phyloP scores from a whole-genome alignment of 1,139 yeast genomes.

The Saccharomyces hybrid region DNA sequence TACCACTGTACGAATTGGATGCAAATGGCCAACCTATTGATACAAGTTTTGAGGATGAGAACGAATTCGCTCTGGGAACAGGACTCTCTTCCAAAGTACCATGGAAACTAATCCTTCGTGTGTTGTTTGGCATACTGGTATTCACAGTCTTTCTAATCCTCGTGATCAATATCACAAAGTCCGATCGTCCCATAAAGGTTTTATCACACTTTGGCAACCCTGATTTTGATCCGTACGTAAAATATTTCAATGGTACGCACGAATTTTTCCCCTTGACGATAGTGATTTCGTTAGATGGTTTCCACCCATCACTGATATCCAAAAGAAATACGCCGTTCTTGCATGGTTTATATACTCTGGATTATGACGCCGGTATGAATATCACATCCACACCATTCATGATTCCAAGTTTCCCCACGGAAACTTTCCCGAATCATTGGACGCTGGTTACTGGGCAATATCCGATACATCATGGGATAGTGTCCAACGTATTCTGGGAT shows the following conservation, averaged over 20 bases:
- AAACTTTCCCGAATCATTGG: slow-evolving; percentile 91
- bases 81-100: not conserved
- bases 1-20: slow-evolving; percentile 26
- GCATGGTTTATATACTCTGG: not conserved
- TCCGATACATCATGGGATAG: slow-evolving; percentile 81
- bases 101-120: not conserved
- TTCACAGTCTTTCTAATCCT: not conserved
- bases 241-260: slow-evolving; percentile 19
- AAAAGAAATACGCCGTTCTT: slow-evolving; percentile 3
- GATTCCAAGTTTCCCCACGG: slow-evolving; percentile 81
- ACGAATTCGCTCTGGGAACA: not conserved
- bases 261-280: slow-evolving; percentile 3
- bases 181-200: slow-evolving; percentile 6
- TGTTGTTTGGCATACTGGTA: not conserved
- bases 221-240: slow-evolving; percentile 24
- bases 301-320: slow-evolving; percentile 2
- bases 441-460: slow-evolving; percentile 76
- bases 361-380: slow-evolving; percentile 21
- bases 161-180: slow-evolving; percentile 1
- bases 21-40: slow-evolving; percentile 11
- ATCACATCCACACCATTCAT: slow-evolving; percentile 64
- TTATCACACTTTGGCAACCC: not conserved
- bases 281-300: slow-evolving; percentile 3
- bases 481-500: slow-evolving; percentile 77
- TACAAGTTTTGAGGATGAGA: not conserved